These are phyloP conservation scores for Myxozyma neotropica DNA, from an alignment of 805 yeast species.

Conservation along the genomic window DNA sequence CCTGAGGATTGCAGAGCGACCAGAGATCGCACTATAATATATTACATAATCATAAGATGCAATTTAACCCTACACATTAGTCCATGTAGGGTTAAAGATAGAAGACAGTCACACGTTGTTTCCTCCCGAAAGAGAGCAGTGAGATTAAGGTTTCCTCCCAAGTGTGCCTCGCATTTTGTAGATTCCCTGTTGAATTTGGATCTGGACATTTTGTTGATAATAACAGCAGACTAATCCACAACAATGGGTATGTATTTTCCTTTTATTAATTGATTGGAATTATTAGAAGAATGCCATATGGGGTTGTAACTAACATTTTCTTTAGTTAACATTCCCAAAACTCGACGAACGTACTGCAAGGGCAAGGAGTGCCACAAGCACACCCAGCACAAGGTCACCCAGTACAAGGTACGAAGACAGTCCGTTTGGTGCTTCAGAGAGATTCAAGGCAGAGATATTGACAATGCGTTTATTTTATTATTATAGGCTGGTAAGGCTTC, in stretches of 20 bases:
- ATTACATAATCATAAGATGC: not conserved
- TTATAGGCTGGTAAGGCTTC: slow-evolving; percentile 95
- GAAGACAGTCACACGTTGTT: not conserved
- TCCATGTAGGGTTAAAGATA: not conserved
- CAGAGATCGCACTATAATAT: no score
- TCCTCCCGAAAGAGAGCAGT: not conserved
- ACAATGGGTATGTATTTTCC: not conserved
- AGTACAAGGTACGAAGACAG: slow-evolving; percentile 79
- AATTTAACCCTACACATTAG: not conserved
- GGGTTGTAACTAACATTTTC: not conserved
- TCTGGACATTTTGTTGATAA: no score
- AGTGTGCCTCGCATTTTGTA: not conserved
- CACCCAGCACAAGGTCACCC: slow-evolving; percentile 99
- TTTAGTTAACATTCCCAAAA: slow-evolving; percentile 98
- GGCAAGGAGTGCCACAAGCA: slow-evolving; percentile 99
- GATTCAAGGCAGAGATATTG: not conserved
- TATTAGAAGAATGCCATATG: not conserved
- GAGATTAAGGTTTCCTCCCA: not conserved
- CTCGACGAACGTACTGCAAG: slow-evolving; percentile 99
- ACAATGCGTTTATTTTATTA: not conserved
- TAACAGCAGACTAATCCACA: no score
- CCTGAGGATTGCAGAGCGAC: no score
- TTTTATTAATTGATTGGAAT: no score
- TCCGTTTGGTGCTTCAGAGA: no score
- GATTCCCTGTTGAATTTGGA: not conserved